Base-by-base conservation (phyloP, 2,329 filamentous ascomycete genomes). In the Emergomyces pasteurianus region DNA sequence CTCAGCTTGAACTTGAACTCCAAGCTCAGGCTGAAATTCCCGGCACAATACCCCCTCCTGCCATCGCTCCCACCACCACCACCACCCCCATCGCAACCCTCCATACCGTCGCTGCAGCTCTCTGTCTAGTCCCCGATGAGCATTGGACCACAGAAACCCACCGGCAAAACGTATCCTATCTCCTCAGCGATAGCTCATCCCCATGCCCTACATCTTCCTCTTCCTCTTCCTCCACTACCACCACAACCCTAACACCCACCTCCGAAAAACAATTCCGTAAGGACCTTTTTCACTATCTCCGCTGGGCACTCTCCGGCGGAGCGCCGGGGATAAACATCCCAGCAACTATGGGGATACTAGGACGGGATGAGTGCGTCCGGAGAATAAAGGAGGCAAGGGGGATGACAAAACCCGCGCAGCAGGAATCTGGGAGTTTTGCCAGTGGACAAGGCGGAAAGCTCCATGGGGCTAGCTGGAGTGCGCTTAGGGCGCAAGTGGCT, bases 231-330 rank as follows among this genome's bases (percentile, higher is more conserved):
- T 36, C 16, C 28, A 6, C 18, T 21, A 3, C 49, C 16, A n/a
- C 16, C 10, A 2, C 49, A 4, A 23, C 31, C 36, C 18, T 59
- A 58, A 67, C 73, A 59, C 67, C 68, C 43, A 66, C 67, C 31
- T 61, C 64, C 40, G 69, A 72, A 56, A 75, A 75, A 58, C 52
- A 67, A 21, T 75, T 76, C 63, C 78, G 75, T 62, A 78, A 74
- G 59, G 72, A 79, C 58, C 65, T 84, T 4, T 81, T 84, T 70
- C 72, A 78, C 60, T 84, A 81, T 66, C 71, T 86, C 59, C 78
- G 84, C 58, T 81, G 81, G 77, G 82, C 80, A 1, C 64, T 86
- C 28, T 75, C 77, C 2, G 81, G 76, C 47, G 81, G 81, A 1
- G 73, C 73, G 23, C 75, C 78, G 10, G 84, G 84, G 0, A 82